Evolutionary conservation across 2,329 filamentous ascomycete species (phyloP), one percentile per base, ranked within the genome.

Genomic region (Orbilia javanica): DNA sequence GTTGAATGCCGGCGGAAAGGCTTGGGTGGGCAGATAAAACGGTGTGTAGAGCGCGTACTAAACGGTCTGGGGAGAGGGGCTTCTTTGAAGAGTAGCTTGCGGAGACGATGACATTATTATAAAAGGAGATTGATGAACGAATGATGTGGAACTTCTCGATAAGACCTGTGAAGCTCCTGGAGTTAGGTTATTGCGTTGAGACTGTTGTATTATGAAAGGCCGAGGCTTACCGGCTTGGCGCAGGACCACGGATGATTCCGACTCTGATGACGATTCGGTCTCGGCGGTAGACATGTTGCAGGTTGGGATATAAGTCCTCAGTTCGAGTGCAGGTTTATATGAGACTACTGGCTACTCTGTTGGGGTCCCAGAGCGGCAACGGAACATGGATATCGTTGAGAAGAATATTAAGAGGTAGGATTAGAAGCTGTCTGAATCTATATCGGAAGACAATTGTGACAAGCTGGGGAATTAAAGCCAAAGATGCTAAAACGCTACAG

Each of bases 1-100:
- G 64, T 22, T 57, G 65, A 75, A 89, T 87, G 10, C 86, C 87
- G 34, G 87, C 85, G 13, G 86, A 85, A 50, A 89, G 84, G 74
- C 86, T 84, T 1, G 86, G 84, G 67, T 88, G 85, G n/a, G 82
- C 82, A 13, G 83, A 80, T 13, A 88, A 81, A 20, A 88, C 81
- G n/a, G 63, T 3, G 27, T 74, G 69, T 1, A 81, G 76, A 3
- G 79, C 80, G 18, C 34, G 50, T 46, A 80, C 63, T 42, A 81
- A 48, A 31, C 27, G 20, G 10, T 39, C 22, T 22, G 67, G 63
- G 1, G 75, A 60, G 8, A 81, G 39, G 0, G 46, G 39, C 8
- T 55, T 31, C 0, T 69, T 34, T 15, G 67, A 53, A n/a, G 73
- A 71, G 29, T 81, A 81, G n/a, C 79, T 79, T 7, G 79, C 76